Evolutionary conservation across 208 protist species (phyloP), one percentile per base, ranked within the genome.

Genomic region (Trypanosomatidae sp.): DNA sequence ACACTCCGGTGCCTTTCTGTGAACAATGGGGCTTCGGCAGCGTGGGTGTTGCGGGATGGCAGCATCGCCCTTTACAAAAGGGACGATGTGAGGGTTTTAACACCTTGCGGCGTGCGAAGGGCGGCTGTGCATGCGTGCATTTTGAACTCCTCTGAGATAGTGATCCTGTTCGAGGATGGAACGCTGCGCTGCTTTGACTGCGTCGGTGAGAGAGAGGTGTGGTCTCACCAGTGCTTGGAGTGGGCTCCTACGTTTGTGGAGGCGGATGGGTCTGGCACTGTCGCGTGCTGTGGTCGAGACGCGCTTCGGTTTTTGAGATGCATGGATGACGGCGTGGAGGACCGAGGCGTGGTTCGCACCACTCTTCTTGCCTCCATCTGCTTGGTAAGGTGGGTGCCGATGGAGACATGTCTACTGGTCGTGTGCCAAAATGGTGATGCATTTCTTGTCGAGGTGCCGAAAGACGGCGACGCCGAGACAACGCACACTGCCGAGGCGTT

Each of bases 381-480:
- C 3, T 55, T 84, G 12, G 46, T 83, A 43, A 76, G 79, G 15
- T 90, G 87, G 79, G 47, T 87, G 1, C 62, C 77, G n/a, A 62
- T 36, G 7, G 72, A 82, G 36, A 67, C 55, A 10, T 68, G 50
- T 44, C 74, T 95, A 50, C 71, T 96, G 13, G 82, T 80, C 12
- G 67, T 80, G 62, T 90, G 80, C 68, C 62, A 73, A 44, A 93
- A 93, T 62, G 89, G 85, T 33, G 91, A 96, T 65, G 58, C 93
- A 17, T 85, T 88, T 19, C 69, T 92, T 2, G 58, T 94, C 33
- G 73, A 64, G 17, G 81, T 69, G 49, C 80, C 86, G 64, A 74
- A 76, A 0, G 58, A 71, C 13, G 72, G 72, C 8, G 66, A 64
- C 17, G 67, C 64, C 33, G 74, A 81, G 30, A 68, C 68, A 0